These are phyloP conservation scores for Naganishia albida DNA, from an alignment of 1,284 basidiomycete genomes.

Conservation along the genomic window DNA sequence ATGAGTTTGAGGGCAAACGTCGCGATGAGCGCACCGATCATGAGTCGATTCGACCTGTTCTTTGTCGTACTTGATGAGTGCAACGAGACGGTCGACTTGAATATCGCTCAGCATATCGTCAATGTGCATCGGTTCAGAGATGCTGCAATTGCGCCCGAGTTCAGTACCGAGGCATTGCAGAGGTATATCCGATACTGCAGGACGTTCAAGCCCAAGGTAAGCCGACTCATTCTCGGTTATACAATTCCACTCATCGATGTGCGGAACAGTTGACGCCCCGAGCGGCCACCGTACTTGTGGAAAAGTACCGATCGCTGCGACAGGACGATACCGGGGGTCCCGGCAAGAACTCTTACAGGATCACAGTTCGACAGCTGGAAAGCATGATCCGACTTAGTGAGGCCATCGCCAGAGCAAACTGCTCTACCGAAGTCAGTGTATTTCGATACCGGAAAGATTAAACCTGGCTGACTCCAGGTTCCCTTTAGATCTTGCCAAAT, in stretches of 20 bases:
- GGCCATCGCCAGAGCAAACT: slow-evolving; percentile 95
- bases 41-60: slow-evolving; percentile 98
- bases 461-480: not conserved
- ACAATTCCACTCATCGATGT: not conserved
- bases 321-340: slow-evolving; percentile 88
- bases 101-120: slow-evolving; percentile 95
- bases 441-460: not conserved
- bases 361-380: slow-evolving; percentile 93
- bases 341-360: slow-evolving; percentile 89
- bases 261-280: slow-evolving; percentile 79
- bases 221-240: slow-evolving; percentile 34
- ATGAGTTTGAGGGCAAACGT: slow-evolving; percentile 92
- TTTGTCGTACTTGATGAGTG: slow-evolving; percentile 99
- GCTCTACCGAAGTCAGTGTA: slow-evolving; percentile 72
- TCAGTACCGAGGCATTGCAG: slow-evolving; percentile 93
- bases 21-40: slow-evolving; percentile 97
- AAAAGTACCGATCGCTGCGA: slow-evolving; percentile 89
- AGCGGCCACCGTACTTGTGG: slow-evolving; percentile 88
- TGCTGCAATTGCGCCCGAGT: slow-evolving; percentile 91
- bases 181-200: slow-evolving; percentile 94
- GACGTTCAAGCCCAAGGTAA: slow-evolving; percentile 92
- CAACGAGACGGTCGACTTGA: slow-evolving; percentile 86
- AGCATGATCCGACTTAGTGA: slow-evolving; percentile 97
- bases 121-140: slow-evolving; percentile 96
- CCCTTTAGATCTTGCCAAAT: slow-evolving; percentile 79